Evolutionary conservation across 2,329 filamentous ascomycete genomes (phyloP).

Genomic region (Botrytis galanthina): DNA sequence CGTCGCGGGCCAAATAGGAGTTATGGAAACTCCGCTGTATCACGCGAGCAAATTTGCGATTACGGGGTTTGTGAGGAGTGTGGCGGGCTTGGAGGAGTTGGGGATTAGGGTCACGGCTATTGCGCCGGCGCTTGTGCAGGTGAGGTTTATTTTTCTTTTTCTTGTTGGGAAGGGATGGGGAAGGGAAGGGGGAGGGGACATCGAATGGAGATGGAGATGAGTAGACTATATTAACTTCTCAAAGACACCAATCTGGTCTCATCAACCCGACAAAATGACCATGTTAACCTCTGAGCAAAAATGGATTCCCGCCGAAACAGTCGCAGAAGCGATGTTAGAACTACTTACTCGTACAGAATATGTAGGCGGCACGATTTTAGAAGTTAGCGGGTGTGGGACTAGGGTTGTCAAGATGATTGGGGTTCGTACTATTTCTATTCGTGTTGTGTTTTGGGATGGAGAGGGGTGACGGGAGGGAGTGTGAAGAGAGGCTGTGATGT

Average conservation of each 20-base stretch:
- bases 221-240: background rate
- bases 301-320: slow-evolving; percentile 44
- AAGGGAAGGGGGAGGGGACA: no score
- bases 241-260: slow-evolving; percentile 10
- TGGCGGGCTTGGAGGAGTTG: slow-evolving; percentile 36
- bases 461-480: background rate
- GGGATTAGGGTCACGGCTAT: slow-evolving; percentile 45
- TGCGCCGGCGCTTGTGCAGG: slow-evolving; percentile 44
- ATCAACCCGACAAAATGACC: background rate
- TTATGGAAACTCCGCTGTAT: slow-evolving; percentile 41
- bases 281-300: slow-evolving; percentile 3
- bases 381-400: slow-evolving; percentile 39
- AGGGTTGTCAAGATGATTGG: slow-evolving; percentile 21
- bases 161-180: background rate
- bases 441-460: background rate
- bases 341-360: slow-evolving; percentile 38
- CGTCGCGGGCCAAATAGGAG: slow-evolving; percentile 45
- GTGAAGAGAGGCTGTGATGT: background rate
- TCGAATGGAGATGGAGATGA: background rate
- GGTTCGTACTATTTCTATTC: slow-evolving; percentile 6
- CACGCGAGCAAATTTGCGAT: slow-evolving; percentile 18
- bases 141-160: background rate
- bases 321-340: slow-evolving; percentile 36
- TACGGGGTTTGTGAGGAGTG: slow-evolving; percentile 16
- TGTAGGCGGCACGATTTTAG: slow-evolving; percentile 44